These are phyloP conservation scores for Salvia miltiorrhiza DNA, from an alignment of 257 asterid genomes.

Conservation along the genomic window DNA sequence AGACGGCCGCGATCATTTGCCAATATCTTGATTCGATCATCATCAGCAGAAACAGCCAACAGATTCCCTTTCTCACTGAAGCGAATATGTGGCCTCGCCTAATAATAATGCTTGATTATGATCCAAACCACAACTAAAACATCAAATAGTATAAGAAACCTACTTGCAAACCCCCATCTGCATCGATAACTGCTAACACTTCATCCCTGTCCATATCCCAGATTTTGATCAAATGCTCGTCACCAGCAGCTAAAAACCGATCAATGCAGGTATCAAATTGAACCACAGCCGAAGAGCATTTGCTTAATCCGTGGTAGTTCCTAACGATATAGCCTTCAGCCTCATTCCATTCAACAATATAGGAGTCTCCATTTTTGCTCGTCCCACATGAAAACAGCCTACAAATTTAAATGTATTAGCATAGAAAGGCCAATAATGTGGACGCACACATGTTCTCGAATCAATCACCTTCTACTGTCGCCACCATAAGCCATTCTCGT, in stretches of 20 bases:
- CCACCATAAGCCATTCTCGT: conserved; percentile 60
- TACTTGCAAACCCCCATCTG: conserved; percentile 65
- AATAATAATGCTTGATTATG: no score
- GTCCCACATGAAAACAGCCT: conserved; percentile 83
- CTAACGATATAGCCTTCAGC: conserved; percentile 45
- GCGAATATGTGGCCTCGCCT: conserved; percentile 56
- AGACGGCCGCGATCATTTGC: conserved; percentile 43
- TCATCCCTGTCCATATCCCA: conserved; percentile 58
- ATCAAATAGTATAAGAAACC: conserved; percentile 7
- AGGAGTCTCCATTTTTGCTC: conserved; percentile 51
- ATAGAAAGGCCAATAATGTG: background rate
- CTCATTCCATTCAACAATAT: conserved; percentile 63
- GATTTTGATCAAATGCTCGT: conserved; percentile 55
- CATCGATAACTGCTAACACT: conserved; percentile 42
- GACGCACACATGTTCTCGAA: background rate
- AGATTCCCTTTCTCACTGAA: conserved; percentile 54
- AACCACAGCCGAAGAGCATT: conserved; percentile 32
- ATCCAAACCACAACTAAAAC: background rate
- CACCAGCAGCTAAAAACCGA: conserved; percentile 60
- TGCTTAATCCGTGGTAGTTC: conserved; percentile 51
- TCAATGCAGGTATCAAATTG: conserved; percentile 44
- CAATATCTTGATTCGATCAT: conserved; percentile 57
- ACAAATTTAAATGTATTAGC: conserved; percentile 25
- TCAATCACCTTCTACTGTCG: conserved; percentile 54
- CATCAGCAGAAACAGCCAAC: conserved; percentile 56